These are phyloP conservation scores for Lagenaria siceraria DNA, from an alignment of 306 rosid species.

Conservation along the genomic window DNA sequence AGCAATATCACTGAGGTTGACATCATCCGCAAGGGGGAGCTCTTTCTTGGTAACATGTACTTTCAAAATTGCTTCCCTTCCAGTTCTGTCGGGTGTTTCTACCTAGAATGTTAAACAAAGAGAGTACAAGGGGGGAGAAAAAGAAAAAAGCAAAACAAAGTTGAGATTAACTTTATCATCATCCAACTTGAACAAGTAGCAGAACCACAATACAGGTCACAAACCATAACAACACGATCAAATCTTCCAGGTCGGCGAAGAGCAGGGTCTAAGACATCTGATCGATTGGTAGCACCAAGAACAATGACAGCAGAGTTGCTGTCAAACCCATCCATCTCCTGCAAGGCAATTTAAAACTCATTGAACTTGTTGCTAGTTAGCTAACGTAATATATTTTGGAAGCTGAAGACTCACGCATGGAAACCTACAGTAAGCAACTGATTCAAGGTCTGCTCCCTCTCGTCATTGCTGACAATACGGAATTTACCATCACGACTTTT, in stretches of 20 bases:
- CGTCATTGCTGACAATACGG: conserved; percentile 91
- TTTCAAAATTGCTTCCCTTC: conserved; percentile 79
- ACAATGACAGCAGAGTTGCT: conserved; percentile 92
- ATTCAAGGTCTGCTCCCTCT: conserved; percentile 95
- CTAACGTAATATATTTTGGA: conserved; percentile 5
- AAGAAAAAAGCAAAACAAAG: neutral
- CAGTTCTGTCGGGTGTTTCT: conserved; percentile 83
- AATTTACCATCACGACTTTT: conserved; percentile 97
- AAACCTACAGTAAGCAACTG: conserved; percentile 88
- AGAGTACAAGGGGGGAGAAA: neutral
- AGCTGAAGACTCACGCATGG: conserved; percentile 16
- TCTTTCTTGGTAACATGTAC: conserved; percentile 82
- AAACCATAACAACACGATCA: conserved; percentile 88
- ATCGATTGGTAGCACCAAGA: conserved; percentile 92
- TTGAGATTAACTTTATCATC: neutral
- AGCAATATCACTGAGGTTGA: conserved; percentile 59
- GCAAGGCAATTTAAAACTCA: conserved; percentile 16
- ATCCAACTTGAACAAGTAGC: conserved; percentile 8
- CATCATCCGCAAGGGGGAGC: conserved; percentile 78
- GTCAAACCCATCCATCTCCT: conserved; percentile 99
- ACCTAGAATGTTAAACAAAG: conserved; percentile 32
- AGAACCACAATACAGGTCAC: conserved; percentile 20
- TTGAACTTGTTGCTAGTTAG: neutral
- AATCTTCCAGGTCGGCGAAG: conserved; percentile 99
- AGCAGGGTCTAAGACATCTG: conserved; percentile 91